phyloP scores from a whole-genome alignment of 23 red algal genomes.

The Gracilariopsis chorda region DNA sequence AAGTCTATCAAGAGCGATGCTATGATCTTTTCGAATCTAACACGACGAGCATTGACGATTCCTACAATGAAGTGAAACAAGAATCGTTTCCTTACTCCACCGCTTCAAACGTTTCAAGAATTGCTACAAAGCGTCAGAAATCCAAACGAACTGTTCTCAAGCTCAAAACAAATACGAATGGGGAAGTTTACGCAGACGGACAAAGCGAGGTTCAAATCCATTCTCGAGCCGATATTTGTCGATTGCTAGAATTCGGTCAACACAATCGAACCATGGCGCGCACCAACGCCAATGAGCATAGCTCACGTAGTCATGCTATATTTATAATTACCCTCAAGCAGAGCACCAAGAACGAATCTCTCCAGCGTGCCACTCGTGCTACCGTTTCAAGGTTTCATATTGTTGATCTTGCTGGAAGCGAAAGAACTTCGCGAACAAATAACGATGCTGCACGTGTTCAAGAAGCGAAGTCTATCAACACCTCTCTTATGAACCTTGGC shows the following conservation, averaged over 20 bases:
- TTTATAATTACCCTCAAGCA: slow-evolving; percentile 70
- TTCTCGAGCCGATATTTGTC: slow-evolving; percentile 40
- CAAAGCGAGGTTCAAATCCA: slow-evolving; percentile 8
- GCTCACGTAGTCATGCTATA: slow-evolving; percentile 88
- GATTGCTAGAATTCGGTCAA: slow-evolving; percentile 56
- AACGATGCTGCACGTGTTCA: not conserved
- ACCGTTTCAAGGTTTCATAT: slow-evolving; percentile 52
- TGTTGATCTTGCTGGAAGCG: slow-evolving; percentile 83
- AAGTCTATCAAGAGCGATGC: slow-evolving; percentile 82
- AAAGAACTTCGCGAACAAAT: slow-evolving; percentile 39
- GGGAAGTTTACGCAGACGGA: slow-evolving; percentile 43
- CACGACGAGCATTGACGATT: not conserved
- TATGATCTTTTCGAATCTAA: slow-evolving; percentile 73
- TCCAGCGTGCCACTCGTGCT: not conserved
- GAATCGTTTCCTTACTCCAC: not conserved
- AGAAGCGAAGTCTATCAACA: slow-evolving; percentile 78
- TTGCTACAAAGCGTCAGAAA: not conserved
- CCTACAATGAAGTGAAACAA: not conserved
- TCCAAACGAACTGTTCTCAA: not conserved
- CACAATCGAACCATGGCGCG: slow-evolving; percentile 65
- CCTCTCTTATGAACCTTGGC: slow-evolving; percentile 67
- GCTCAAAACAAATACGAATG: slow-evolving; percentile 27
- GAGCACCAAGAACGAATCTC: not conserved
- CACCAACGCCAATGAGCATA: slow-evolving; percentile 77
- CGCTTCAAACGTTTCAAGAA: not conserved